Percentiles rank a stretch among this genome's conserved stretches.
These are phyloP conservation scores for Fusarium avenaceum DNA, from an alignment of 2,329 filamentous ascomycete genomes.

Conservation along the genomic window DNA sequence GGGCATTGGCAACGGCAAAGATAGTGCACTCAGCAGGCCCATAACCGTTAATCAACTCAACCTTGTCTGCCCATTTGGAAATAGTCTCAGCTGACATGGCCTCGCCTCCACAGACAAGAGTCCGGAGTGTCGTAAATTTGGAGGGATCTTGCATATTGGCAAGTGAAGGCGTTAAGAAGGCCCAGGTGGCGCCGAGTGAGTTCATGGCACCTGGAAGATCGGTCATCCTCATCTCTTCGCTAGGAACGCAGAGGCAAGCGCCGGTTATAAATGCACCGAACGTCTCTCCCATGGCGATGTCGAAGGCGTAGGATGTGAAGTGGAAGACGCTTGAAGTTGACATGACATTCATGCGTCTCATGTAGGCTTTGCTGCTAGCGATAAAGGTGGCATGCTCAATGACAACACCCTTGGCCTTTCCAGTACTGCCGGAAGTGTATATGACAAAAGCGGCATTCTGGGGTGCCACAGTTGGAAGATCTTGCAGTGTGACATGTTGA, in stretches of 20 bases:
- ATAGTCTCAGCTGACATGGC: conserved; percentile 32
- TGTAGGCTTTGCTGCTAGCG: conserved; percentile 24
- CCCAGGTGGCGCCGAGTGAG: conserved; percentile 30
- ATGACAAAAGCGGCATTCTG: conserved; percentile 34
- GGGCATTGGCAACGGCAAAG: conserved; percentile 21
- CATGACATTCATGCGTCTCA: conserved; percentile 20
- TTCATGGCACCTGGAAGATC: conserved; percentile 37
- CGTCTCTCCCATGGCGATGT: conserved; percentile 42
- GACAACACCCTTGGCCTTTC: conserved; percentile 44
- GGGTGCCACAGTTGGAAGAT: background rate
- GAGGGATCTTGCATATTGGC: conserved; percentile 42
- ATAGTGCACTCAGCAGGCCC: conserved; percentile 43
- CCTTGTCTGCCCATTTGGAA: conserved; percentile 32
- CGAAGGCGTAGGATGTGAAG: conserved; percentile 46
- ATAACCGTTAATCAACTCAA: conserved; percentile 44
- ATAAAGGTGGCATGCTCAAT: conserved; percentile 40
- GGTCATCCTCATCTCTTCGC: conserved; percentile 40
- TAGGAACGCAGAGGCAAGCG: conserved; percentile 45
- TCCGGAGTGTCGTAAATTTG: conserved; percentile 27
- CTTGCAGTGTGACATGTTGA: background rate
- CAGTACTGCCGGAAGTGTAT: conserved; percentile 47
- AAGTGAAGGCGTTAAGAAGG: conserved; percentile 46
- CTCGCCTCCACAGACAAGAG: conserved; percentile 43
- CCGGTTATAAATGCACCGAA: conserved; percentile 27
- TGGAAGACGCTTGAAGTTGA: conserved; percentile 33